These are phyloP conservation scores for Anthracocystis walkeri DNA, from an alignment of 1,284 basidiomycete species.

Conservation along the genomic window DNA sequence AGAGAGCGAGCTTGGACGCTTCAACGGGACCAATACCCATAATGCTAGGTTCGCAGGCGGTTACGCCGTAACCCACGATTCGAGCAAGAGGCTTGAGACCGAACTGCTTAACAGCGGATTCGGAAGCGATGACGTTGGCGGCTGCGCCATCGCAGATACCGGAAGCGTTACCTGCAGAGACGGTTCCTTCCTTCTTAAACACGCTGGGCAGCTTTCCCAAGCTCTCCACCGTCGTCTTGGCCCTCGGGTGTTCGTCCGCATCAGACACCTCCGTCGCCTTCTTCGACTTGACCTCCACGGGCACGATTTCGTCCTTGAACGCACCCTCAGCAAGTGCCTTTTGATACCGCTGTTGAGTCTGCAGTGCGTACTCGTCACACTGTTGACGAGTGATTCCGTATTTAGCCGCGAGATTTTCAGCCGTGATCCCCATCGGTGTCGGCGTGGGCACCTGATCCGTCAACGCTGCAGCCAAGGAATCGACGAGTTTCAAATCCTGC, in stretches of 20 bases:
- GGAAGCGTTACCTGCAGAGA: constrained; percentile 96
- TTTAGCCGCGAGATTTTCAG: constrained; percentile 86
- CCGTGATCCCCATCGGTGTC: constrained; percentile 78
- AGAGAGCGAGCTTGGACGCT: constrained; percentile 70
- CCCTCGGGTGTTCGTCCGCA: constrained; percentile 74
- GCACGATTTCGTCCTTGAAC: constrained; percentile 70
- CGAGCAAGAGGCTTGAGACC: constrained; percentile 87
- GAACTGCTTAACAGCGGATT: constrained; percentile 87
- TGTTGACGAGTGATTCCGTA: constrained; percentile 84
- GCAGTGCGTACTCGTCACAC: constrained; percentile 76
- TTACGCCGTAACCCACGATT: constrained; percentile 77
- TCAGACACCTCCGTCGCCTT: constrained; percentile 61
- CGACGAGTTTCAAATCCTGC: constrained; percentile 74
- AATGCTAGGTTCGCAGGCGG: constrained; percentile 73
- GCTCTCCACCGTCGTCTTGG: constrained; percentile 91
- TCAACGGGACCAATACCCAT: constrained; percentile 75
- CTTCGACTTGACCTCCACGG: constrained; percentile 69
- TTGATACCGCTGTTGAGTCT: constrained; percentile 70
- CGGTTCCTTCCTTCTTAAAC: constrained; percentile 88
- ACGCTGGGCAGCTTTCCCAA: constrained; percentile 85
- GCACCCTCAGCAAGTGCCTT: constrained; percentile 71
- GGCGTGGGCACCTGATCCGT: constrained; percentile 73
- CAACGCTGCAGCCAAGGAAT: constrained; percentile 73
- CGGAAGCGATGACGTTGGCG: constrained; percentile 91
- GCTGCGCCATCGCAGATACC: constrained; percentile 97